phyloP scores from a whole-genome alignment of 495 filamentous ascomycete genomes.

The Xylaria flabelliformis region DNA sequence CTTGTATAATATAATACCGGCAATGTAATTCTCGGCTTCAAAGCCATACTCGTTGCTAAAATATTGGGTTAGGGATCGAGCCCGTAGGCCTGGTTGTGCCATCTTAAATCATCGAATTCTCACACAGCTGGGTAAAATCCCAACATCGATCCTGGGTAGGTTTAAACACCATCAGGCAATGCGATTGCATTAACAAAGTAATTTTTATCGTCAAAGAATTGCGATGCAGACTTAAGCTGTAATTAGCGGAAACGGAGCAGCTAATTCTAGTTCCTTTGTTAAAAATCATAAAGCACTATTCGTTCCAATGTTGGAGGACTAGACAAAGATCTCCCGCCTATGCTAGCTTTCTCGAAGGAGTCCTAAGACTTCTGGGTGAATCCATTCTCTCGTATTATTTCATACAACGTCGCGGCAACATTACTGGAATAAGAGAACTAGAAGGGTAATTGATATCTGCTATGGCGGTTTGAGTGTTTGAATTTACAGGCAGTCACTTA shows the following conservation, averaged over 20 bases:
- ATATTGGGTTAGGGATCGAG: neutral
- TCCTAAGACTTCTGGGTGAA: too few species aligned
- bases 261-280: neutral
- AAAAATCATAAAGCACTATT: neutral
- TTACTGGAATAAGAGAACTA: too few species aligned
- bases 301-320: neutral
- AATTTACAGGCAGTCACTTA: too few species aligned
- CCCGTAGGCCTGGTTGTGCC: neutral
- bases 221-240: neutral
- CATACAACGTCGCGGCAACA: too few species aligned
- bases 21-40: neutral
- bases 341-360: too few species aligned
- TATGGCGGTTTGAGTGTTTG: too few species aligned
- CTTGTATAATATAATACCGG: neutral
- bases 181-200: neutral
- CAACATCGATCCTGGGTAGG: neutral
- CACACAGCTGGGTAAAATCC: neutral
- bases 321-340: too few species aligned
- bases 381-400: too few species aligned
- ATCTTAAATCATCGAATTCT: neutral
- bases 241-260: neutral
- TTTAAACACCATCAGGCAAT: neutral
- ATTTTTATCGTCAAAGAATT: neutral
- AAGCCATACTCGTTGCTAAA: neutral
- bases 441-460: too few species aligned